Evolutionary conservation across 768 basidiomycete species (phyloP).

Genomic region (Lyophyllum decastes): DNA sequence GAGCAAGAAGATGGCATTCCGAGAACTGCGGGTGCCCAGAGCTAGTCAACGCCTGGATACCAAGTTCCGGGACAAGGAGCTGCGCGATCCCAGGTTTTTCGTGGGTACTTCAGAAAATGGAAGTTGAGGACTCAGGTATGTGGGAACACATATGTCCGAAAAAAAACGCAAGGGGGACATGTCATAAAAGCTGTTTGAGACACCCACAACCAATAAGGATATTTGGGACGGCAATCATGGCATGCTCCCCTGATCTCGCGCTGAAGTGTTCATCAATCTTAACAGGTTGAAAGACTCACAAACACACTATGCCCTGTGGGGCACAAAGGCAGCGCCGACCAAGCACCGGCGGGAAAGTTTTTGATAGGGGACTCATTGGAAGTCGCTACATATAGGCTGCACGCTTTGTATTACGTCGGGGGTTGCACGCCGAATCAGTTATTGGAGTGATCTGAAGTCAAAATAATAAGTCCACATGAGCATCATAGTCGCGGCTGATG

Average conservation of each 20-base stretch:
- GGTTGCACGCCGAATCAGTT: neutral
- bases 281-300: neutral
- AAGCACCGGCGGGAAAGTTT: neutral
- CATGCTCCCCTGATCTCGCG: conserved; percentile 11
- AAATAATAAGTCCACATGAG: neutral
- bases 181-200: neutral
- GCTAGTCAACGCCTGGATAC: neutral
- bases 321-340: conserved; percentile 6
- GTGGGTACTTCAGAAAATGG: neutral
- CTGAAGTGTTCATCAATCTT: conserved; percentile 14
- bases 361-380: conserved; percentile 3
- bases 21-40: conserved; percentile 1
- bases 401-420: neutral
- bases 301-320: conserved; percentile 4
- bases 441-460: neutral
- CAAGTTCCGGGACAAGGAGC: neutral
- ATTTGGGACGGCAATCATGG: conserved; percentile 16
- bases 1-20: neutral
- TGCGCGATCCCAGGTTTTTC: neutral
- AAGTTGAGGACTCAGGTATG: neutral
- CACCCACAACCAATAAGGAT: conserved; percentile 7
- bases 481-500: neutral
- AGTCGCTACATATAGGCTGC: neutral
- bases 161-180: neutral
- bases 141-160: neutral